Percentiles rank a stretch among this genome's conserved stretches.
These are phyloP conservation scores for Trypanosoma avium DNA, from an alignment of 208 protist species.

Conservation along the genomic window DNA sequence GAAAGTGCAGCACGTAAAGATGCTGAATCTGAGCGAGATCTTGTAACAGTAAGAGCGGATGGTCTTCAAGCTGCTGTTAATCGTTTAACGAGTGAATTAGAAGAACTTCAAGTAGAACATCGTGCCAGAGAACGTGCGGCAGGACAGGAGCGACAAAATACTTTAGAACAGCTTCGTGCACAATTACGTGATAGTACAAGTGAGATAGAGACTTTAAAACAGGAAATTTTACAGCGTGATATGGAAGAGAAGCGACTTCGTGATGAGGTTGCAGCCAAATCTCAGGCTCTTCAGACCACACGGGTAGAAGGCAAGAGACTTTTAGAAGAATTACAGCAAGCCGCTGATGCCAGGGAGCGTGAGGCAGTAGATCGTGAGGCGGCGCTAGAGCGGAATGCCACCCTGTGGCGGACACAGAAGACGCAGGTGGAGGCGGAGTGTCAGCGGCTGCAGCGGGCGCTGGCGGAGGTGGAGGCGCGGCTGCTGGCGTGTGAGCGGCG, in stretches of 20 bases:
- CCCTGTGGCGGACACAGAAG: conserved; percentile 19
- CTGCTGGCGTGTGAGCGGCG: conserved; percentile 42
- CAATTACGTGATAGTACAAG: conserved; percentile 40
- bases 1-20: conserved; percentile 59
- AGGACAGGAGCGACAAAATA: conserved; percentile 53
- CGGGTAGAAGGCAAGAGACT: conserved; percentile 17
- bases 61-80: conserved; percentile 43
- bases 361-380: conserved; percentile 29
- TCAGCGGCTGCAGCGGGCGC: conserved; percentile 12
- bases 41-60: conserved; percentile 52
- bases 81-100: conserved; percentile 45
- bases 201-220: conserved; percentile 57
- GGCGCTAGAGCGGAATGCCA: conserved; percentile 19
- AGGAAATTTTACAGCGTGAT: conserved; percentile 59
- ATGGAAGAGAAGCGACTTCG: conserved; percentile 50
- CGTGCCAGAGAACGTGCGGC: conserved; percentile 49
- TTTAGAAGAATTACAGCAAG: conserved; percentile 13
- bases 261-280: conserved; percentile 53
- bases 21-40: conserved; percentile 53
- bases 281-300: conserved; percentile 35
- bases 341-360: conserved; percentile 32
- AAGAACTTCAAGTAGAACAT: conserved; percentile 52
- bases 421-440: conserved; percentile 34
- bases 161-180: conserved; percentile 47
- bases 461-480: conserved; percentile 35